Conservation (phyloP, 306 rosid genomes). For the Gastrolobium bilobum region DNA sequence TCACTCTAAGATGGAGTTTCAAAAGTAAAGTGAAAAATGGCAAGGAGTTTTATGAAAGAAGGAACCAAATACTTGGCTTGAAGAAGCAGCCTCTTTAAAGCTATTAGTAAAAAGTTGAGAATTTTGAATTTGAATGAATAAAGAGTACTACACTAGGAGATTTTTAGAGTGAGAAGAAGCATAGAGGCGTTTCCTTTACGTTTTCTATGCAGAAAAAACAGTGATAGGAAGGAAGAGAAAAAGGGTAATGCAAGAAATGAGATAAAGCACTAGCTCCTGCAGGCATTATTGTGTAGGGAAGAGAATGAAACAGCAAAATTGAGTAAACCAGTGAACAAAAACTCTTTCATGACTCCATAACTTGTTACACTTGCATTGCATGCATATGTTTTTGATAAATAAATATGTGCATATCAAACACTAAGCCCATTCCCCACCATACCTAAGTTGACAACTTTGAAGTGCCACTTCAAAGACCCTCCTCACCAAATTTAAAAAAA, state of each 20-base stretch:
- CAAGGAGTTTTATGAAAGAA: constrained; percentile 9
- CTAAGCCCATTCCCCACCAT: constrained; percentile 47
- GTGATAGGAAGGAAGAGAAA: constrained; percentile 46
- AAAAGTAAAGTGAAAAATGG: constrained; percentile 45
- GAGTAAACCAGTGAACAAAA: constrained; percentile 59
- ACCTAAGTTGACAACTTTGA: constrained; percentile 3
- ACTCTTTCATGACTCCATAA: constrained; percentile 46
- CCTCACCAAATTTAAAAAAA: constrained; percentile 1
- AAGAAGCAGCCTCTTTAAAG: constrained; percentile 49
- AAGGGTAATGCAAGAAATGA: constrained; percentile 49
- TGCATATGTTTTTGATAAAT: constrained; percentile 48
- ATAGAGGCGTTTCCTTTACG: constrained; percentile 87
- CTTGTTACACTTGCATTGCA: constrained; percentile 56
- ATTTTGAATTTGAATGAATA: constrained; percentile 58
- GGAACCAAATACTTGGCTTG: constrained; percentile 48
- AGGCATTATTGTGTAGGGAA: constrained; percentile 84
- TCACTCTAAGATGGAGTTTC: constrained; percentile 27
- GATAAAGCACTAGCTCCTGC: constrained; percentile 63
- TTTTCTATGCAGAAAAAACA: constrained; percentile 69
- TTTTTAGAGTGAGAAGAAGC: constrained; percentile 56
- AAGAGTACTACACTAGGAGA: constrained; percentile 38
- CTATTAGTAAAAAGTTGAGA: constrained; percentile 47
- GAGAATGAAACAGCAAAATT: constrained; percentile 59
- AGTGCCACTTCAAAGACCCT: constrained; percentile 37
- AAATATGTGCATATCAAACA: constrained; percentile 41